Base-by-base conservation (phyloP, 257 asterid species). In the Vinca minor region DNA sequence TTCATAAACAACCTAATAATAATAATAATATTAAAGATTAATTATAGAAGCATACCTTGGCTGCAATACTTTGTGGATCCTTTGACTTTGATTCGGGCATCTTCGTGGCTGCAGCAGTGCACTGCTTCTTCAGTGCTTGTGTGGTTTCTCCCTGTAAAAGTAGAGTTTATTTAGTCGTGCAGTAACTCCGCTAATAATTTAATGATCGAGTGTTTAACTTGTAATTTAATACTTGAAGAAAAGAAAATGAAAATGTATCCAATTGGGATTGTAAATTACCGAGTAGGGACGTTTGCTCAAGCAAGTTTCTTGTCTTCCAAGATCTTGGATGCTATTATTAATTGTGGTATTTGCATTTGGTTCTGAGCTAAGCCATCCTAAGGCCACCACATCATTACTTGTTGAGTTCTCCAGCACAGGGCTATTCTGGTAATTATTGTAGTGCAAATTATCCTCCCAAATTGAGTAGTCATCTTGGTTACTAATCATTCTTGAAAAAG, bases 51-150 rank as follows among this genome's bases (percentile, higher is more conserved):
- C 38, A 41, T 57, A 89, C 98, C 96, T 91, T 91, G 63, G 98
- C 98, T 71, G 98, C 96, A 64, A 85, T 73, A 59, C 96, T 91
- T 72, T 83, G 94, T 66, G 96, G 95, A 77, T 86, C 98, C 80
- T 86, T 91, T 1, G 73, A 31, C 75, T 77, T 85, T 1, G 81
- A 57, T 74, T 84, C 86, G 2, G 71, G 69, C 69, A 73, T 83
- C 78, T 74, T 86, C 4, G 87, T 57, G 44, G 64, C 77, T 14
- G 23, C 73, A 10, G 20, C 72, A 26, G 26, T 72, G 61, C 95
- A 88, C 63, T 86, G 94, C 76, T 91, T 87, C 82, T 87, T 91
- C 32, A 50, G 20, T 61, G 80, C 79, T 66, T 88, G 91, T 64
- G 52, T n/a, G n/a, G n/a, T 80, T 63, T 83, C 95, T 48, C 79